Conservation (phyloP, 139 green algal species). For the Zygnema circumcarinatum region DNA sequence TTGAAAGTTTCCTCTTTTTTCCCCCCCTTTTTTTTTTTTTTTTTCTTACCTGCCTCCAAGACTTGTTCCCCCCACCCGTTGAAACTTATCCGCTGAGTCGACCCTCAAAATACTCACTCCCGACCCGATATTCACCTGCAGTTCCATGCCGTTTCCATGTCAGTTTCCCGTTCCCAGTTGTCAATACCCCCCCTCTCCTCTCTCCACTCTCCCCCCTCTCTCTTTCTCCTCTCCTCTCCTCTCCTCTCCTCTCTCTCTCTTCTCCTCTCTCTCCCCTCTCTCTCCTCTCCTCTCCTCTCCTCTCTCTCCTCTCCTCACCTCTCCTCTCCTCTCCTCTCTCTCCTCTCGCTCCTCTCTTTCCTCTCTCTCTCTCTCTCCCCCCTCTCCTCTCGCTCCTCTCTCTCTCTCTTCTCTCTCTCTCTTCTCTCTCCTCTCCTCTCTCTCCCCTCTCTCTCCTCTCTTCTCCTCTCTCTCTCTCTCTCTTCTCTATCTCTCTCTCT, state of each 20-base stretch:
- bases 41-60: constrained; percentile 46
- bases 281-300: background rate
- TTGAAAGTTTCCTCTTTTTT: no score
- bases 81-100: constrained; percentile 5
- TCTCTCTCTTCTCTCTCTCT: no score
- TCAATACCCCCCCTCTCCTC: background rate
- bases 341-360: no score
- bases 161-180: no score
- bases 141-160: constrained; percentile 1
- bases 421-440: no score
- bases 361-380: no score
- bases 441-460: no score
- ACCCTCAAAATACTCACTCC: constrained; percentile 52
- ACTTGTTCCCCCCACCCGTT: constrained; percentile 42
- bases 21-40: no score
- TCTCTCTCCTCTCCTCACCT: no score
- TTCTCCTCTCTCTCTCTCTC: background rate
- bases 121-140: constrained; percentile 58
- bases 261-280: background rate
- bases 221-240: background rate
- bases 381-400: no score
- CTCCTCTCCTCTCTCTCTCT: background rate
- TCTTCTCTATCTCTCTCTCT: background rate
- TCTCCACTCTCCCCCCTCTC: background rate
- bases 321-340: no score